phyloP scores from a whole-genome alignment of 345 rosid genomes.

The Cardiospermum halicacabum region DNA sequence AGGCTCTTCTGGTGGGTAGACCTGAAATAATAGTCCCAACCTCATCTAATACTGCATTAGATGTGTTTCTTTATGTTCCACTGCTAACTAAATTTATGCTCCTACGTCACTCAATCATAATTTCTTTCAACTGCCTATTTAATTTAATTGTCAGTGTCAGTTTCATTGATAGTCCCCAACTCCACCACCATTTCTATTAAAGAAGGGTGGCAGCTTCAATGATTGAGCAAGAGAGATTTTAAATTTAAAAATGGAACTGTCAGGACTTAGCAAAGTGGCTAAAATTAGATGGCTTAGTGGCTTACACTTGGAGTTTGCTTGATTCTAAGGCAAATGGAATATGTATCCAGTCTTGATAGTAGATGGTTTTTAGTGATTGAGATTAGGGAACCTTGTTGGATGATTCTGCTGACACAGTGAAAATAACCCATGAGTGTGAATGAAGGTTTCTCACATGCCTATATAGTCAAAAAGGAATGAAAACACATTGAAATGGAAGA shows the following conservation, averaged over 20 bases:
- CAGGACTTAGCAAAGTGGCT: no score
- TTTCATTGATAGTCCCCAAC: neutral
- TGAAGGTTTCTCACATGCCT: neutral
- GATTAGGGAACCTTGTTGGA: neutral
- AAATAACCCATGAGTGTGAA: neutral
- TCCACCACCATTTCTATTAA: neutral
- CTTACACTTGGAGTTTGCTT: neutral
- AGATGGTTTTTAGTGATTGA: neutral
- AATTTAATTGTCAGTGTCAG: neutral
- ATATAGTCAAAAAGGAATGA: neutral
- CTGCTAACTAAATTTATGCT: neutral
- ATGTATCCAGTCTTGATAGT: neutral
- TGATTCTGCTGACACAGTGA: neutral
- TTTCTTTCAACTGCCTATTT: constrained; percentile 1
- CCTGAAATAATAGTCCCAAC: neutral
- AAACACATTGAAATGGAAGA: neutral
- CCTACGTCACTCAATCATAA: neutral
- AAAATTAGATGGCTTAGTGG: neutral
- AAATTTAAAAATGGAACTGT: neutral
- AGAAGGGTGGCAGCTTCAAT: neutral
- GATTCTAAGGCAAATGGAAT: neutral
- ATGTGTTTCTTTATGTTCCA: constrained; percentile 1
- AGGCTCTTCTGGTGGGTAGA: neutral
- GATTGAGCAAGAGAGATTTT: neutral
- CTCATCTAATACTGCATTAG: neutral